Conservation (phyloP, 805 yeast genomes). For the Zygosaccharomyces bailii region DNA sequence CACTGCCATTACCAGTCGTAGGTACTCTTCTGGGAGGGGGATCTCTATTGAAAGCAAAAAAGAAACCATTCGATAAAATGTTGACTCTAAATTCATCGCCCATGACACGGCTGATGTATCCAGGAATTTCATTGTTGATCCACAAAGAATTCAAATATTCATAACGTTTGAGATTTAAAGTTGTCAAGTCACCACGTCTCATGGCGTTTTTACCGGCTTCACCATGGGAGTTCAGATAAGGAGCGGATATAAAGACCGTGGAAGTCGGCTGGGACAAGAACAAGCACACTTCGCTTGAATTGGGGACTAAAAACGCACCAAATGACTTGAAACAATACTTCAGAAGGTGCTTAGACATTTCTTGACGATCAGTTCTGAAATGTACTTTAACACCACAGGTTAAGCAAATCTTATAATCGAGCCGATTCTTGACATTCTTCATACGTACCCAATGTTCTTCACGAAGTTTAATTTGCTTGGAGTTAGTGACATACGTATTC, state of each 20-base stretch:
- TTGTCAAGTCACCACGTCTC: constrained; percentile 54
- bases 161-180: constrained; percentile 51
- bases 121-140: constrained; percentile 57
- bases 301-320: constrained; percentile 39
- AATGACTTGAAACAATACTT: constrained; percentile 34
- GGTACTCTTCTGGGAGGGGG: constrained; percentile 25
- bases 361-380: constrained; percentile 31
- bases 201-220: constrained; percentile 59
- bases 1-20: constrained; percentile 19
- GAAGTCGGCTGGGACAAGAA: constrained; percentile 35
- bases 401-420: constrained; percentile 46
- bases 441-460: constrained; percentile 32
- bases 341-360: constrained; percentile 31
- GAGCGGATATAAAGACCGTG: constrained; percentile 48
- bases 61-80: constrained; percentile 28
- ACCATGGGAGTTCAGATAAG: constrained; percentile 72
- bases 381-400: constrained; percentile 44
- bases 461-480: constrained; percentile 27
- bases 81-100: constrained; percentile 36
- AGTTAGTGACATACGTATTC: constrained; percentile 38
- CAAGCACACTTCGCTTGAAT: constrained; percentile 34
- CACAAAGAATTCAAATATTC: constrained; percentile 55
- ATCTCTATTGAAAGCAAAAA: constrained; percentile 29
- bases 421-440: constrained; percentile 34
- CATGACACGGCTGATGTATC: constrained; percentile 42